These are phyloP conservation scores for Raphanus raphanistrum DNA, from an alignment of 345 rosid genomes.

Conservation along the genomic window DNA sequence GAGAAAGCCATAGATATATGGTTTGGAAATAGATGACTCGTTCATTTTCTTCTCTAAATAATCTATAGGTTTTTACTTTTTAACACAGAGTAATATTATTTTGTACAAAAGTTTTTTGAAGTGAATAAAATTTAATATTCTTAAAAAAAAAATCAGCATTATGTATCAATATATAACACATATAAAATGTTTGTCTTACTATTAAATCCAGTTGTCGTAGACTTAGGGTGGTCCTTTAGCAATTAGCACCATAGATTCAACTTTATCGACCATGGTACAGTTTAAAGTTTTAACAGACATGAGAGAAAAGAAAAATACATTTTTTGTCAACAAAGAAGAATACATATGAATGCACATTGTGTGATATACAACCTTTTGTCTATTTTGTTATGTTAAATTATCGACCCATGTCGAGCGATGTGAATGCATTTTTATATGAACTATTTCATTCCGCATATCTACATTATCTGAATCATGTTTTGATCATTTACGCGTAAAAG, in stretches of 20 bases:
- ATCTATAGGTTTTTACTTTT: no score
- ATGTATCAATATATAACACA: not conserved
- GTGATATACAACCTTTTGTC: not conserved
- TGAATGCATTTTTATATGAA: slow-evolving; percentile 17
- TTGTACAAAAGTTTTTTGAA: no score
- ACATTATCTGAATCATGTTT: not conserved
- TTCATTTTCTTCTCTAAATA: no score
- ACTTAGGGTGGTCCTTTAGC: not conserved
- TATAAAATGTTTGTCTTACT: not conserved
- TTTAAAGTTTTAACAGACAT: not conserved
- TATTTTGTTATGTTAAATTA: not conserved
- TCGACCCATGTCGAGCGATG: slow-evolving; percentile 11
- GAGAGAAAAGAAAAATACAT: not conserved
- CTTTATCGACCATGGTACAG: not conserved
- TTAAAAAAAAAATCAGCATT: not conserved
- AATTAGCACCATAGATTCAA: not conserved
- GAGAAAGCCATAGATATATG: no score
- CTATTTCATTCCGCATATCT: not conserved
- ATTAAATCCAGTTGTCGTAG: not conserved
- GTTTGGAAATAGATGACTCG: no score
- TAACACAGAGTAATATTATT: no score
- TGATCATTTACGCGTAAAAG: slow-evolving; percentile 8
- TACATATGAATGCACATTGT: not conserved
- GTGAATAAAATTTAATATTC: no score
- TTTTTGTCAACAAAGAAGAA: not conserved